Base-by-base conservation (phyloP, 371 early-diverging fungal genomes). In the Mortierella sp. region DNA sequence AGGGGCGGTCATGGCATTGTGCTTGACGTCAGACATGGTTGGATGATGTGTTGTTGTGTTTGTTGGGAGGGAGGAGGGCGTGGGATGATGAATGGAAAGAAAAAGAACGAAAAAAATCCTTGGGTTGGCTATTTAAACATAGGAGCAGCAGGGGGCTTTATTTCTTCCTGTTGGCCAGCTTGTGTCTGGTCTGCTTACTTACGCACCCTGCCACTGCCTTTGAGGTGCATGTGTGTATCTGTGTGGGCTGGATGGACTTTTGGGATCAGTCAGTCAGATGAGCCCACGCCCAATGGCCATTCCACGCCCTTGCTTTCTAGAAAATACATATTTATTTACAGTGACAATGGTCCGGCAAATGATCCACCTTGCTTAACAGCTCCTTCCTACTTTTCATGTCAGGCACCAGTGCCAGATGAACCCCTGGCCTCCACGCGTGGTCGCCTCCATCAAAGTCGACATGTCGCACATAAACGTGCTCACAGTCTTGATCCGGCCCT, bases 1-100 rank as follows among this genome's bases (percentile, higher is more conserved):
- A 58, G 88, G 89, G 14, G 73, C 79, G 29, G 86, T 85, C 90
- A 90, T 90, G 72, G 66, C 41, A 74, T 90, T 90, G 66, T 89
- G 79, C 29, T 76, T 77, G 50, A 65, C 88, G 79, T 86, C 85
- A 80, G 90, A 90, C 90, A 90, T 90, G 78, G 39, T 79, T 55
- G 45, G 50, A 44, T 41, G 6, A 53, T 64, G 47, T 45, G 45
- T 29, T 53, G 40, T 0, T 68, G 66, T 19, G 31, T 43, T 48
- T 34, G 26, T n/a, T 19, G 64, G 41, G 29, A 26, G 45, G 19
- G n/a, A 24, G 64, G 39, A 39, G 40, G 65, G 24, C 22, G 47
- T 47, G 47, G 41, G 61, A 29, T 64, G 64, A 53, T 55, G 64
- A 45, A 61, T 58, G 22, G 40, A 45, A 31, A 19, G 43, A 67